These are phyloP conservation scores for Floccularia luteovirens DNA, from an alignment of 768 basidiomycete genomes.

Conservation along the genomic window DNA sequence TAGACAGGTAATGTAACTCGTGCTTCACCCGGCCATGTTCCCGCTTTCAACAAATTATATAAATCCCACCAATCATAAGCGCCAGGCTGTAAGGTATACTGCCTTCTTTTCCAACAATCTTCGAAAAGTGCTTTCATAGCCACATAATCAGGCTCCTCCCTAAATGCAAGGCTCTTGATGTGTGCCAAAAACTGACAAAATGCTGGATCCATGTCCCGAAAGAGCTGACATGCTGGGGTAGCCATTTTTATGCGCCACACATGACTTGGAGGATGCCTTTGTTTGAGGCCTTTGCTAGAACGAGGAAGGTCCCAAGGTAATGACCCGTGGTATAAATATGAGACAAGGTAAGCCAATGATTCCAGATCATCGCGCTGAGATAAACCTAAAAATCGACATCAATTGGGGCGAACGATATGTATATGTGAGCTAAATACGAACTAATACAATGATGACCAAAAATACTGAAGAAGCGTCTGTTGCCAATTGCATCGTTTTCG, in stretches of 20 bases:
- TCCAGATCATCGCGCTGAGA: constrained; percentile 29
- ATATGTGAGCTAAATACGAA: constrained; percentile 9
- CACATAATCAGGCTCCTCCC: constrained; percentile 19
- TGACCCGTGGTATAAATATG: constrained; percentile 19
- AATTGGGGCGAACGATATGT: background rate
- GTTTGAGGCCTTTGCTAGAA: background rate
- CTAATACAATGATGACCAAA: constrained; percentile 23
- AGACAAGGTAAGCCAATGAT: constrained; percentile 24
- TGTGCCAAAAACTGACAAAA: constrained; percentile 22
- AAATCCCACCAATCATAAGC: constrained; percentile 9
- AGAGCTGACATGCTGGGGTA: constrained; percentile 17
- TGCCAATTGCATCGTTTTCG: constrained; percentile 16
- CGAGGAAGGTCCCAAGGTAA: constrained; percentile 20
- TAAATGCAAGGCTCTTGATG: constrained; percentile 20
- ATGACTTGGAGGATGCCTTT: background rate
- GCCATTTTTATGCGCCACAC: constrained; percentile 20
- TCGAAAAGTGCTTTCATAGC: constrained; percentile 14
- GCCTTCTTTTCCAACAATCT: constrained; percentile 10
- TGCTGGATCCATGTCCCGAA: constrained; percentile 16
- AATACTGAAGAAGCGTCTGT: constrained; percentile 20
- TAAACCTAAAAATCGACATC: constrained; percentile 12
- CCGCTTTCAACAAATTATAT: too few species aligned
- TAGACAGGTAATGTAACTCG: too few species aligned
- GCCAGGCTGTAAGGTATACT: constrained; percentile 8
- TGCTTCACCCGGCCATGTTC: too few species aligned